phyloP scores from a whole-genome alignment of 2,329 filamentous ascomycete species.

The Colletotrichum noveboracense region DNA sequence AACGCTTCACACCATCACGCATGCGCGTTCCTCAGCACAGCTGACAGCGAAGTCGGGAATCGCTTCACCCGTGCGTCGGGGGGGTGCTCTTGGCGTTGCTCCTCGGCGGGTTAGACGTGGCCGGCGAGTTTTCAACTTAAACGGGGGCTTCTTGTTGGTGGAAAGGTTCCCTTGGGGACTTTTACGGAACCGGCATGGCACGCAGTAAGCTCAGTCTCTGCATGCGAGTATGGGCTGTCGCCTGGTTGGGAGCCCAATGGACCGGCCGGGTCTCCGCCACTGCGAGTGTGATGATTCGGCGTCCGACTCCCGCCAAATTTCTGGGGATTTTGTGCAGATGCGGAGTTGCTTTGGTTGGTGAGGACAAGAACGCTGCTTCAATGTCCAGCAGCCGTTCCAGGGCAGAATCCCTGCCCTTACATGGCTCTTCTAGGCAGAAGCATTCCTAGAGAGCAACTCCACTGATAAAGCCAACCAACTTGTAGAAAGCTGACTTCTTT shows the following conservation, averaged over 20 bases:
- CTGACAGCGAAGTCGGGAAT: not conserved
- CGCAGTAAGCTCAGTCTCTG: not conserved
- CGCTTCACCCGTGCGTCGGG: not conserved
- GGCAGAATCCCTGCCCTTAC: not conserved
- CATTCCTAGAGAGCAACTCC: not conserved
- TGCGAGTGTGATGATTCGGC: not conserved
- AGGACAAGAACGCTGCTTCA: not conserved
- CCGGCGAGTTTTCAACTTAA: not conserved
- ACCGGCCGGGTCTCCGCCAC: not conserved
- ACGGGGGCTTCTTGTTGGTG: not conserved
- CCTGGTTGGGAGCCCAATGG: not conserved
- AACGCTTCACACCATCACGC: not conserved
- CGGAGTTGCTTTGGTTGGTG: not conserved
- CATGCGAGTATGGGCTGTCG: not conserved
- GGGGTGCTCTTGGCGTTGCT: not conserved
- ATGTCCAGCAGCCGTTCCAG: not conserved
- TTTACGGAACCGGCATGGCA: not conserved
- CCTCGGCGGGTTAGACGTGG: not conserved
- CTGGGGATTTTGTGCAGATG: not conserved
- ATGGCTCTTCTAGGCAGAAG: not conserved
- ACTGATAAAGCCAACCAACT: not conserved
- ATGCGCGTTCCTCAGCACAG: not conserved
- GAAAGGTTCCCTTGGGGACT: rapidly evolving
- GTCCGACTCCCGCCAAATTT: not conserved
- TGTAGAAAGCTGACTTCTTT: not conserved